These are phyloP conservation scores for Porodaedalea pini DNA, from an alignment of 1,284 basidiomycete species.

Conservation along the genomic window DNA sequence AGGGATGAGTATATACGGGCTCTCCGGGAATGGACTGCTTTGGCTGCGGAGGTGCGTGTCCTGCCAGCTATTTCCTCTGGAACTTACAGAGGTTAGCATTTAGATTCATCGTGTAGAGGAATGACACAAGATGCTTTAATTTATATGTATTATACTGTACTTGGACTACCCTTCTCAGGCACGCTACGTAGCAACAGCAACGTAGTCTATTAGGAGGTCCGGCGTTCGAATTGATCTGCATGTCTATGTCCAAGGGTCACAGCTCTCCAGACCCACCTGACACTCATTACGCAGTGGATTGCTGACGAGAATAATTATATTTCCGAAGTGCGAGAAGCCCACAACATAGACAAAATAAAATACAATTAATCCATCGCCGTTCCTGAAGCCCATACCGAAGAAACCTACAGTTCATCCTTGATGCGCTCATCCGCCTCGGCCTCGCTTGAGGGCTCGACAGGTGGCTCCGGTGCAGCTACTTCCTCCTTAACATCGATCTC, in stretches of 20 bases:
- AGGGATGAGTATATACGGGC: constrained; percentile 66
- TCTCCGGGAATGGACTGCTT: constrained; percentile 60
- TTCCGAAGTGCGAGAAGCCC: background rate
- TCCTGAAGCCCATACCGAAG: background rate
- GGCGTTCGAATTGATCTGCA: too few species aligned
- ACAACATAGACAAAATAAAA: constrained; percentile 8
- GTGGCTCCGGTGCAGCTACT: background rate
- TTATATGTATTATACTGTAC: background rate
- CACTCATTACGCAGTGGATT: background rate
- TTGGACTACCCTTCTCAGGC: too few species aligned
- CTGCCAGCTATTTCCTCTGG: background rate
- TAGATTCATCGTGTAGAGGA: constrained; percentile 15
- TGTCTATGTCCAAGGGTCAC: too few species aligned
- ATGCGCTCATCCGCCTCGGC: constrained; percentile 2
- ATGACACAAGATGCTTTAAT: background rate
- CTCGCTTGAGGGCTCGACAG: background rate
- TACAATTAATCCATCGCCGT: too few species aligned
- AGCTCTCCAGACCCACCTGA: too few species aligned
- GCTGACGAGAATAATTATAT: constrained; percentile 4
- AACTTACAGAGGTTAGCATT: background rate
- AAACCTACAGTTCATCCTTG: constrained; percentile 18
- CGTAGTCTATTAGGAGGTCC: too few species aligned
- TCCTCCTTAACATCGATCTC: background rate
- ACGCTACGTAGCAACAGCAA: too few species aligned
- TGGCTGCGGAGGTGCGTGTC: constrained; percentile 50